phyloP scores from a whole-genome alignment of 345 rosid genomes.

The Luvunga scandens region DNA sequence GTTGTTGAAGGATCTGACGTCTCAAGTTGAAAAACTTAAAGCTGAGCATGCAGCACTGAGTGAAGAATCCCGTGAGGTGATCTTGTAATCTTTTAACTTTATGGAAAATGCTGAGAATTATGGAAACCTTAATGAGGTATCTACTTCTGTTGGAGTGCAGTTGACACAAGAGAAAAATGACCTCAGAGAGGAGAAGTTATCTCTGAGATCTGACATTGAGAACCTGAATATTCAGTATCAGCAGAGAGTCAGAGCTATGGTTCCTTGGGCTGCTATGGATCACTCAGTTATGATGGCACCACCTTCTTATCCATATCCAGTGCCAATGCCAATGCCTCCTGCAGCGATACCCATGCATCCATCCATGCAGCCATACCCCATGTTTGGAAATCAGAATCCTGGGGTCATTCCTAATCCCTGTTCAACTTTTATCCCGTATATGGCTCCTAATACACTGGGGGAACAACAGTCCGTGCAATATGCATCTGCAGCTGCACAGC shows the following conservation, averaged over 20 bases:
- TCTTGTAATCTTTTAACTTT: constrained; percentile 3
- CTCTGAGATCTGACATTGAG: constrained; percentile 71
- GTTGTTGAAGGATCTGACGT: constrained; percentile 76
- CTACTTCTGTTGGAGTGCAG: constrained; percentile 31
- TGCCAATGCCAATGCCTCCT: constrained; percentile 76
- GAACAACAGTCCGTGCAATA: constrained; percentile 58
- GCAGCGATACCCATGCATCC: constrained; percentile 85
- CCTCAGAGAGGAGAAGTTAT: constrained; percentile 80
- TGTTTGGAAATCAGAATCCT: constrained; percentile 69
- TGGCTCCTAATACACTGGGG: constrained; percentile 50
- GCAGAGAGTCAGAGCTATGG: constrained; percentile 62
- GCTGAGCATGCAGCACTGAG: constrained; percentile 56
- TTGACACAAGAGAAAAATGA: constrained; percentile 87
- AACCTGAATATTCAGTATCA: constrained; percentile 72
- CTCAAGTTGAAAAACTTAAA: constrained; percentile 75
- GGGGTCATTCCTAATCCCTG: constrained; percentile 61
- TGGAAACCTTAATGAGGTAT: background rate
- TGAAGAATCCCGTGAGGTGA: constrained; percentile 90
- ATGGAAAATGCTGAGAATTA: background rate
- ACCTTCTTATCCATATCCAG: constrained; percentile 59
- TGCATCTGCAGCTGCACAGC: constrained; percentile 38
- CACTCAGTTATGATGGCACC: constrained; percentile 79
- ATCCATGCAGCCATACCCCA: constrained; percentile 71
- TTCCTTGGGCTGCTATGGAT: constrained; percentile 70
- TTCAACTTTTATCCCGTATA: constrained; percentile 64